A percentile compares a stretch with the other conserved stretches of the same genome.
Conservation (phyloP, 495 filamentous ascomycete species). For the Aspergillus nanangensis region DNA sequence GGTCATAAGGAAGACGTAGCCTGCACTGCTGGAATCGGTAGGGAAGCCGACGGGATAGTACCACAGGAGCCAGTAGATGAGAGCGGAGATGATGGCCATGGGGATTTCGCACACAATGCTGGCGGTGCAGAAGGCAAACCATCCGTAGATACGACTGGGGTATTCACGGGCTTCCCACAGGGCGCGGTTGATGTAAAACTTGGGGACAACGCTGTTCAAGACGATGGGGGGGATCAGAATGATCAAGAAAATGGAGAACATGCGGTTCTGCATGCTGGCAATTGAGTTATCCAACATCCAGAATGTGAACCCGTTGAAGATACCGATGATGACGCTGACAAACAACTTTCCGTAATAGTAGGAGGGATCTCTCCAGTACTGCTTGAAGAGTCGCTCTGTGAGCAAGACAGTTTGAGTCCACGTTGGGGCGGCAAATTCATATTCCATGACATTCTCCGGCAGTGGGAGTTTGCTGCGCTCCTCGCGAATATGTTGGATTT, state of each 20-base stretch:
- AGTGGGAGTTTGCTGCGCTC: slow-evolving; percentile 47
- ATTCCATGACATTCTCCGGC: slow-evolving; percentile 31
- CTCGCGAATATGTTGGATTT: slow-evolving; percentile 57
- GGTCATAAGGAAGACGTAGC: slow-evolving; percentile 82
- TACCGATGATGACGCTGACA: slow-evolving; percentile 61
- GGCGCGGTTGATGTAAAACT: slow-evolving; percentile 73
- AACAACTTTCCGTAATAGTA: slow-evolving; percentile 77
- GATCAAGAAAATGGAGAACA: slow-evolving; percentile 76
- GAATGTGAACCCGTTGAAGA: slow-evolving; percentile 85
- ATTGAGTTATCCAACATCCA: slow-evolving; percentile 65
- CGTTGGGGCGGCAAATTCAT: slow-evolving; percentile 62
- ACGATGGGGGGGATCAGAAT: slow-evolving; percentile 68
- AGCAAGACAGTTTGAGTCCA: slow-evolving; percentile 55
- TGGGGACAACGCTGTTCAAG: slow-evolving; percentile 76
- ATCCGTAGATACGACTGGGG: slow-evolving; percentile 74
- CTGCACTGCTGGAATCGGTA: slow-evolving; percentile 54
- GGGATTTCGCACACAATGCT: slow-evolving; percentile 76
- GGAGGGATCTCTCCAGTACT: slow-evolving; percentile 67
- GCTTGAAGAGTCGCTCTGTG: slow-evolving; percentile 60
- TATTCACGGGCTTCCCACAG: slow-evolving; percentile 75
- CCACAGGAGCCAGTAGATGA: slow-evolving; percentile 74
- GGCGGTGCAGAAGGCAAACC: slow-evolving; percentile 77
- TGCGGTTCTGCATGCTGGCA: slow-evolving; percentile 70
- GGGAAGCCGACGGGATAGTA: slow-evolving; percentile 76
- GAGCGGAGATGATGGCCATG: slow-evolving; percentile 53